These are phyloP conservation scores for Pseudoscleropodium purum DNA, from an alignment of 225 moss, liverwort and hornwort species.

Conservation along the genomic window DNA sequence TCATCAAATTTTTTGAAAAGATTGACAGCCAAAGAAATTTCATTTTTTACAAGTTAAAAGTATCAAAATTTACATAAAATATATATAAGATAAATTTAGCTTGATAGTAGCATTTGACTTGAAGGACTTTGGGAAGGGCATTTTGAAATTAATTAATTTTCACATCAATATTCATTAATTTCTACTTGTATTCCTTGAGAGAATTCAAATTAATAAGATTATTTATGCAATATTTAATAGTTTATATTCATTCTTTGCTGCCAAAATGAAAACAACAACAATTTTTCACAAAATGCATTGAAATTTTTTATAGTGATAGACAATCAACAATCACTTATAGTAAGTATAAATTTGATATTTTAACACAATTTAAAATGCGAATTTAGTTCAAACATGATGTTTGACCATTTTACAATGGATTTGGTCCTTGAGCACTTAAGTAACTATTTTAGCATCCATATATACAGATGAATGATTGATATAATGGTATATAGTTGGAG, in stretches of 20 bases:
- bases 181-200: neutral
- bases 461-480: neutral
- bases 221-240: neutral
- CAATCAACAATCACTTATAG: neutral
- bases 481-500: neutral
- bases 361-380: neutral
- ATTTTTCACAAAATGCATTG: neutral
- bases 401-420: neutral
- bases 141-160: neutral
- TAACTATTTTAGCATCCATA: neutral
- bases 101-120: neutral
- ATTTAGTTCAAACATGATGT: neutral
- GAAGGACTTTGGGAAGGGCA: no score
- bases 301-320: neutral
- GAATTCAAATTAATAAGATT: neutral
- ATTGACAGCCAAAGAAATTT: neutral
- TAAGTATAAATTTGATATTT: neutral
- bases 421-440: accelerated
- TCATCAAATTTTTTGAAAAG: neutral
- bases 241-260: neutral
- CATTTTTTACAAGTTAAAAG: neutral
- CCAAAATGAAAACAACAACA: neutral
- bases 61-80: neutral
- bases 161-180: neutral
- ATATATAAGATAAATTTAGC: neutral